Conservation (phyloP, 1,284 basidiomycete species). For the Coniferiporia sulphurascens region DNA sequence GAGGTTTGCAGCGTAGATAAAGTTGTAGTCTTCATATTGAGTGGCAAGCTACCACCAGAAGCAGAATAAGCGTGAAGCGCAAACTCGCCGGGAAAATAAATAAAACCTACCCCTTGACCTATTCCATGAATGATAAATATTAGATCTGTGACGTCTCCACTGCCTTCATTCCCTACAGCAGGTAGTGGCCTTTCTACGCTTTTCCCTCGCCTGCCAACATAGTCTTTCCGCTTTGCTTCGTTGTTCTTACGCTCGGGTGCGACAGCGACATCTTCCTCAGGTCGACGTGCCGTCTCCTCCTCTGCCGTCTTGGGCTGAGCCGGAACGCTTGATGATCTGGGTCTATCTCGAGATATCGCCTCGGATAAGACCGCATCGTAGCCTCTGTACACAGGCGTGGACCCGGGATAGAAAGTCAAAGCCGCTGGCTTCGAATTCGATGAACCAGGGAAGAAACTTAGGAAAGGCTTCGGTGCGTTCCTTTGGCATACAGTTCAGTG, state of each 20-base stretch:
- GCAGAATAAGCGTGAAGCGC: background rate
- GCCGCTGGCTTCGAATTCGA: slow-evolving; percentile 7
- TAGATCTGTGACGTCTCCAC: slow-evolving; percentile 38
- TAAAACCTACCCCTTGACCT: slow-evolving; percentile 28
- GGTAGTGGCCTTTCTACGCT: background rate
- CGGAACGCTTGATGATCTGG: slow-evolving; percentile 11
- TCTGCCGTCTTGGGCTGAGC: slow-evolving; percentile 1
- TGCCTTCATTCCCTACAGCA: slow-evolving; percentile 22
- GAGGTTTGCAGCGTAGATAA: slow-evolving; percentile 43
- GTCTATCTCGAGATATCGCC: background rate
- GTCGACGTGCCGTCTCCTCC: slow-evolving; percentile 10
- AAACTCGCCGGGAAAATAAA: background rate
- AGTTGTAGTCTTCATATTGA: slow-evolving; percentile 41
- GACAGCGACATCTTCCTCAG: background rate
- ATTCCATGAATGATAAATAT: slow-evolving; percentile 45
- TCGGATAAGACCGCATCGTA: slow-evolving; percentile 30
- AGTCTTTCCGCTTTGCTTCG: slow-evolving; percentile 1
- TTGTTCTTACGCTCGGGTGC: slow-evolving; percentile 1
- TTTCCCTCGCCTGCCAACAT: background rate
- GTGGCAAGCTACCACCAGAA: slow-evolving; percentile 30
- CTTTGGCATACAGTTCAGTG: slow-evolving; percentile 2
- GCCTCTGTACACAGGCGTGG: slow-evolving; percentile 38
- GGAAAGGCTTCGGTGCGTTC: slow-evolving; percentile 12
- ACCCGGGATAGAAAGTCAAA: slow-evolving; percentile 12
- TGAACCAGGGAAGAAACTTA: slow-evolving; percentile 10